Percentiles rank a stretch among this genome's conserved stretches.
These are phyloP conservation scores for Thermothielavioides terrestris DNA, from an alignment of 495 filamentous ascomycete species.

Conservation along the genomic window DNA sequence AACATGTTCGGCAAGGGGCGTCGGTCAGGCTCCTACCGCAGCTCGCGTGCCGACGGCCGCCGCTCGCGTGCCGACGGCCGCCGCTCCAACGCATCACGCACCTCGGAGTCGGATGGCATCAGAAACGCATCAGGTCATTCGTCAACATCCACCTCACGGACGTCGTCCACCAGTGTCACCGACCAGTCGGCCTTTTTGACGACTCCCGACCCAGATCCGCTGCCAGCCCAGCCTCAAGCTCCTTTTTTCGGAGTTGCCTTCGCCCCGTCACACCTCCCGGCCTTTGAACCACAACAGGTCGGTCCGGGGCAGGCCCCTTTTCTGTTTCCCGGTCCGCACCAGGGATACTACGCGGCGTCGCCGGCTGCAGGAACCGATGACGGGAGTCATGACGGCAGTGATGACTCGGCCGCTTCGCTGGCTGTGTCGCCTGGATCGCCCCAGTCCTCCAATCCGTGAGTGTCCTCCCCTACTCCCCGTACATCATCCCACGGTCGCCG, in stretches of 20 bases:
- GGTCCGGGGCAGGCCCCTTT: neutral
- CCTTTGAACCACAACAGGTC: no score
- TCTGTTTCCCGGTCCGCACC: neutral
- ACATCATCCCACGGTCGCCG: no score
- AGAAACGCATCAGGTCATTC: neutral
- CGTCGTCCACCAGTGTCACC: neutral
- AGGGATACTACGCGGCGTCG: no score
- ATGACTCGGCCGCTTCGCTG: no score
- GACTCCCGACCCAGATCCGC: neutral
- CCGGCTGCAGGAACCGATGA: no score
- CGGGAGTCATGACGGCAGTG: no score
- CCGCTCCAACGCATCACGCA: neutral
- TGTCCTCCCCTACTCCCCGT: no score
- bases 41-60: neutral
- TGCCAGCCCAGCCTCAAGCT: neutral
- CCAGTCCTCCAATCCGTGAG: no score
- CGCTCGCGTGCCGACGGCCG: neutral
- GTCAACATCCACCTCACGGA: neutral
- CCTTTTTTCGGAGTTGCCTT: neutral
- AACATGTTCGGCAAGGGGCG: neutral
- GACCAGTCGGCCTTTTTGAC: neutral
- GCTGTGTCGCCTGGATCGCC: no score
- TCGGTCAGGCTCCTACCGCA: neutral
- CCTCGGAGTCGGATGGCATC: neutral
- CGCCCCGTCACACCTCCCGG: neutral